Evolutionary conservation across 169 alveolate species (phyloP), one percentile per base, ranked within the genome.

Genomic region (Cryptosporidium viatorum): DNA sequence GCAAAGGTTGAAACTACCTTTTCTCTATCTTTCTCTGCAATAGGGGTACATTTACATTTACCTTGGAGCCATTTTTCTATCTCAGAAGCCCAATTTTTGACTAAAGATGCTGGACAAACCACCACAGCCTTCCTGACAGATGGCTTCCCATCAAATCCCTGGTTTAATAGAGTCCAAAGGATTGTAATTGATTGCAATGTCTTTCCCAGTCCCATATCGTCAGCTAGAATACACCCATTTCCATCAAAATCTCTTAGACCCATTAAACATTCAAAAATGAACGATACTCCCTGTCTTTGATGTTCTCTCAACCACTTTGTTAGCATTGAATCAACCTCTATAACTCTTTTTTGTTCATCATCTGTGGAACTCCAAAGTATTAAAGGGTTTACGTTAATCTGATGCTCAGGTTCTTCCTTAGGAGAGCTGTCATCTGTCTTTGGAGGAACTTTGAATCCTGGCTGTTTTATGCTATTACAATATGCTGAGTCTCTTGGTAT

Each of bases 171-270:
- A 21, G 98, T 96, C 96, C 97, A 95, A 75, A 96, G 92, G 14
- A 96, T 93, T 3, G 98, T 93, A 31, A 96, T 95, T 35, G 97
- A 94, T 71, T 96, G 98, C 48, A 96, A 85, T 2, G 98, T 96
- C 80, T 96, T 96, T 5, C 98, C 98, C 26, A 96, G 92, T n/a
- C 97, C 98, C 98, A 96, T 96, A 84, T 96, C 98, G 71, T 96
- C 98, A 10, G 98, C 98, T 37, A 96, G 92, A 37, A 96, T 96
- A 70, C 98, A 96, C 16, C 98, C 98, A 71, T 92, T 93, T 59
- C 97, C 97, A 3, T 94, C 87, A 45, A 92, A 94, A 21, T 94
- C 98, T 70, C 93, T 96, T 55, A 96, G 91, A 26, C 97, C 97
- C 98, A 95, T 95, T 50, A 96, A 92, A 85, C 98, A 96, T 84